phyloP scores from a whole-genome alignment of 257 asterid species.

The Capsicum rhomboideum region DNA sequence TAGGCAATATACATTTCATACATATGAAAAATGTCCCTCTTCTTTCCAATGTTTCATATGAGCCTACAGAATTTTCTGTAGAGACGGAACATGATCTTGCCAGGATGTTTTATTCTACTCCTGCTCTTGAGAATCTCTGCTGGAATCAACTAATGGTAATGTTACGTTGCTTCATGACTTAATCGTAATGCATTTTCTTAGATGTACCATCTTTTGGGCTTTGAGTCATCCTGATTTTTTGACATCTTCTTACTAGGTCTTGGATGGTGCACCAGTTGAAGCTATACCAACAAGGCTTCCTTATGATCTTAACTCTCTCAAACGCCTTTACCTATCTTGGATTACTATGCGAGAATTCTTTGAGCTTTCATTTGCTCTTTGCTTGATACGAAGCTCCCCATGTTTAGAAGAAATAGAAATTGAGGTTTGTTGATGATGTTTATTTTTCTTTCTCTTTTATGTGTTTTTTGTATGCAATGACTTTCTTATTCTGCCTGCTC shows the following conservation, averaged over 20 bases:
- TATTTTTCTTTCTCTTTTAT: background rate
- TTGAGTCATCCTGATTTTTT: background rate
- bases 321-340: background rate
- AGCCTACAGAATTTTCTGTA: background rate
- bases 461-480: background rate
- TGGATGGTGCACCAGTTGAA: background rate
- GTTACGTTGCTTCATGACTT: background rate
- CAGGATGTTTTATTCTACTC: background rate
- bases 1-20: background rate
- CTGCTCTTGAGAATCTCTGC: background rate
- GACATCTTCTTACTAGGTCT: background rate
- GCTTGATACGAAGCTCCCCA: constrained; percentile 15
- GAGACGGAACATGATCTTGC: background rate
- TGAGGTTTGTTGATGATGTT: background rate
- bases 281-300: background rate
- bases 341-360: background rate
- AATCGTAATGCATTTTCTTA: background rate
- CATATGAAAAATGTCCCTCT: background rate
- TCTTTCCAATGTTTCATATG: background rate
- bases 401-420: background rate
- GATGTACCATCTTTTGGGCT: background rate
- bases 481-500: background rate
- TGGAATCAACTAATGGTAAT: background rate
- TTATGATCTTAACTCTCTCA: background rate
- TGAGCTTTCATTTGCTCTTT: background rate